Conservation (phyloP, 495 filamentous ascomycete species). For the Penicillium angulare region DNA sequence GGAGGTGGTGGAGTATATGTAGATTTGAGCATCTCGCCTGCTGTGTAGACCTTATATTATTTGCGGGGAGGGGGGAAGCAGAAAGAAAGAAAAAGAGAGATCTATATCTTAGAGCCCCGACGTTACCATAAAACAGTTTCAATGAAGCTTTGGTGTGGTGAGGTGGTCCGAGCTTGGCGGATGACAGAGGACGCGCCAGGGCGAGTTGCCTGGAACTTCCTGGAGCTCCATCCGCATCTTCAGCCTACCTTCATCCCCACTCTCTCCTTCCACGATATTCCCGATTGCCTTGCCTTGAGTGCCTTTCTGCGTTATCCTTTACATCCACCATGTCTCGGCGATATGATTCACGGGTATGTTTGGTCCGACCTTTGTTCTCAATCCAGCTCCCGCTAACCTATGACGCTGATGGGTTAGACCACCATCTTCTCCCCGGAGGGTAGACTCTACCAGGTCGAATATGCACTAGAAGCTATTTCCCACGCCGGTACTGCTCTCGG, state of each 20-base stretch:
- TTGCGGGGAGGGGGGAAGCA: background rate
- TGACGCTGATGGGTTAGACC: constrained; percentile 63
- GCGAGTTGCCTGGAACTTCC: constrained; percentile 47
- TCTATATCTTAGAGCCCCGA: constrained; percentile 3
- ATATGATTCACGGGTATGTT: constrained; percentile 91
- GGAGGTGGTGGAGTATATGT: constrained; percentile 50
- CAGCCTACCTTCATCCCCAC: constrained; percentile 20
- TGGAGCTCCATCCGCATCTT: constrained; percentile 18
- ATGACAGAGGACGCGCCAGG: constrained; percentile 46
- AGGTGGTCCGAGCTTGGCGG: constrained; percentile 50
- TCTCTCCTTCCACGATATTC: constrained; percentile 5
- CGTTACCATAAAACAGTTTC: constrained; percentile 16
- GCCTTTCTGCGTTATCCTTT: constrained; percentile 9
- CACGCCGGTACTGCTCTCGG: constrained; percentile 96
- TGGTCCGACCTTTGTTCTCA: constrained; percentile 18
- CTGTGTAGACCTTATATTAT: background rate
- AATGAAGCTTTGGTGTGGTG: constrained; percentile 30
- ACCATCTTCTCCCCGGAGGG: constrained; percentile 99
- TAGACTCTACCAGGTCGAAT: constrained; percentile 98
- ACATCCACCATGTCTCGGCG: constrained; percentile 80
- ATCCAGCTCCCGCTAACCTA: constrained; percentile 45
- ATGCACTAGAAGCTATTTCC: constrained; percentile 97
- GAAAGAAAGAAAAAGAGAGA: too few relatives aligned
- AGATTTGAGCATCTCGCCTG: constrained; percentile 40
- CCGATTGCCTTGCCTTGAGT: constrained; percentile 1